Conservation (phyloP, 2,329 filamentous ascomycete genomes). For the Plenodomus biglobosus region DNA sequence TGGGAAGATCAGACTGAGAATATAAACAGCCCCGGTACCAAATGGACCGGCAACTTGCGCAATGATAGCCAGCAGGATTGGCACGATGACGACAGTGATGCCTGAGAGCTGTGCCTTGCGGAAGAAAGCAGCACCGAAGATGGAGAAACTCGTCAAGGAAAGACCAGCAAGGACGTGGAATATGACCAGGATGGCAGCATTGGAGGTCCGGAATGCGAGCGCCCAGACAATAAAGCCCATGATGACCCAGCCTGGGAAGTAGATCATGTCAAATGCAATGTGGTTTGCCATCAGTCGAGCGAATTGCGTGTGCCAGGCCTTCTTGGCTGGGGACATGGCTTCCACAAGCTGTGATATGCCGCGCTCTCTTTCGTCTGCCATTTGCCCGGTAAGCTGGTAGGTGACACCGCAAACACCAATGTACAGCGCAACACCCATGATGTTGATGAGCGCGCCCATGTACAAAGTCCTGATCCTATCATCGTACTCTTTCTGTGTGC, state of each 20-base stretch:
- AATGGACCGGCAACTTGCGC: slow-evolving; percentile 71
- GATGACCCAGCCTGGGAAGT: slow-evolving; percentile 79
- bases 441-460: slow-evolving; percentile 72
- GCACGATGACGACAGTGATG: slow-evolving; percentile 72
- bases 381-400: slow-evolving; percentile 84
- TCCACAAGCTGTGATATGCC: slow-evolving; percentile 89
- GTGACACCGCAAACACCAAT: slow-evolving; percentile 77
- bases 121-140: slow-evolving; percentile 82
- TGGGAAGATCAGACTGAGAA: slow-evolving; percentile 76
- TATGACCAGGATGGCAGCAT: slow-evolving; percentile 49
- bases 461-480: slow-evolving; percentile 68
- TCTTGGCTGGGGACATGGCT: slow-evolving; percentile 81
- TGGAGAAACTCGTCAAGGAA: slow-evolving; percentile 75
- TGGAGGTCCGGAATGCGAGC: slow-evolving; percentile 54
- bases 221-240: slow-evolving; percentile 69
- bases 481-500: slow-evolving; percentile 67
- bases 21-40: slow-evolving; percentile 63
- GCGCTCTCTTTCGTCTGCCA: slow-evolving; percentile 80
- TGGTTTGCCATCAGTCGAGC: slow-evolving; percentile 79
- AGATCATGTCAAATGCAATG: slow-evolving; percentile 76
- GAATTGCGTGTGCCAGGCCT: slow-evolving; percentile 74
- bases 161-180: slow-evolving; percentile 77
- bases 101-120: slow-evolving; percentile 85
- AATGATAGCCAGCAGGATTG: slow-evolving; percentile 75
- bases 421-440: slow-evolving; percentile 77